Base-by-base conservation (phyloP, 2,329 filamentous ascomycete genomes). In the Diaporthe sp. region DNA sequence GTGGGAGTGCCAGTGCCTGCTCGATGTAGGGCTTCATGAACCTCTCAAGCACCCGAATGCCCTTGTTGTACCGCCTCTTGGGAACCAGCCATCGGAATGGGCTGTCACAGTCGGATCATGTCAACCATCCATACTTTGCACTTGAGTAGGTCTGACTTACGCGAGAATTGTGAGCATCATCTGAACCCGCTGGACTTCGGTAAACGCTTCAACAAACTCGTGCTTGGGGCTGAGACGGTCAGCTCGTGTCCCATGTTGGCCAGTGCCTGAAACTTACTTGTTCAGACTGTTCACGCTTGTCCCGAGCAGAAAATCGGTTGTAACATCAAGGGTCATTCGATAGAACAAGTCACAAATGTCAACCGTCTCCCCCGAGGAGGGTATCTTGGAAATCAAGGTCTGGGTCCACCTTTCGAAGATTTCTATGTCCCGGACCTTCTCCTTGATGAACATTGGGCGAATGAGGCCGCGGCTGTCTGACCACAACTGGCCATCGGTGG, bases 21-120 rank as follows among this genome's bases (percentile, higher is more conserved):
- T 93, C 88, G 78, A 96, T 94, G 81, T 90, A 95, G 0, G 90
- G 90, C 76, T 90, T 88, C 10, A 95, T 90, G 81, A 96, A 96
- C 22, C 88, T 83, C 80, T 96, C 91, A 81, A 96, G 89, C 9
- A 87, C 85, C 70, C 89, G 87, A 75, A 96, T 88, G n/a, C 90
- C 88, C n/a, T 86, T 83, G 77, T 90, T 86, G 84, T 94, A 95
- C 31, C 86, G 83, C 53, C 85, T 86, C 53, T 90, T 90, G 0
- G 93, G 90, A 49, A 95, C 82, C 44, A 93, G 79, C 19, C 82
- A 81, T 73, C 89, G 88, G 49, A 95, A 84, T 0, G 92, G 90
- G 4, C 91, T 93, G 65, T 42, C 39, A 31, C 6, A 37, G 72
- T 39, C 7, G 37, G 13, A 13, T 61, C 68, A 37, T 65, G 51